phyloP scores from a whole-genome alignment of 2,329 filamentous ascomycete genomes.

The Fusarium sp. region DNA sequence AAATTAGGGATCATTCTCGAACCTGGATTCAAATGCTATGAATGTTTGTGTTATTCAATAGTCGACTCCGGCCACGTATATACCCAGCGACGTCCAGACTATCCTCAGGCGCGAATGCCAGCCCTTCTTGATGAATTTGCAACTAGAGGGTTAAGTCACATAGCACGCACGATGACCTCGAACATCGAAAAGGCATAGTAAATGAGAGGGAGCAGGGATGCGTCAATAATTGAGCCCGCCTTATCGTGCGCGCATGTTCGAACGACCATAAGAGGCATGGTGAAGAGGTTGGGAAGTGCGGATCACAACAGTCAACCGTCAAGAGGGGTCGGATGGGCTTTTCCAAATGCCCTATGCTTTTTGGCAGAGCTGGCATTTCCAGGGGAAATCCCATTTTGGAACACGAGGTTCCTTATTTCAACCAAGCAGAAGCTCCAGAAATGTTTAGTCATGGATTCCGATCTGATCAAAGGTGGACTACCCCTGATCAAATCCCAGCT shows the following conservation, averaged over 20 bases:
- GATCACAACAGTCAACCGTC: not conserved
- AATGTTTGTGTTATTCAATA: not conserved
- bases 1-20: not conserved
- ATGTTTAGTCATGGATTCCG: conserved; percentile 34
- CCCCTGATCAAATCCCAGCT: conserved; percentile 6
- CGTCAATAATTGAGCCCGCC: conserved; percentile 1
- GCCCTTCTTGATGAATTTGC: conserved; percentile 10
- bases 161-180: not conserved
- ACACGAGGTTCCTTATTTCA: conserved; percentile 50
- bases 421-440: conserved; percentile 42
- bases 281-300: conserved; percentile 25
- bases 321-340: conserved; percentile 29
- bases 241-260: conserved; percentile 3
- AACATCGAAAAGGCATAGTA: not conserved
- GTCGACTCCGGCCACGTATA: too few species aligned
- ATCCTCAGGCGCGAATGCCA: not conserved
- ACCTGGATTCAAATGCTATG: not conserved
- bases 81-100: not conserved
- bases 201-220: conserved; percentile 2
- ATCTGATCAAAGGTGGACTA: conserved; percentile 42
- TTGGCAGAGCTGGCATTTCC: conserved; percentile 12
- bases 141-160: not conserved
- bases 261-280: conserved; percentile 1
- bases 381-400: conserved; percentile 49
- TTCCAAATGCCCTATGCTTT: conserved; percentile 29